Conservation (phyloP, 164 flowering plant species). For the Vitis vinifera region DNA sequence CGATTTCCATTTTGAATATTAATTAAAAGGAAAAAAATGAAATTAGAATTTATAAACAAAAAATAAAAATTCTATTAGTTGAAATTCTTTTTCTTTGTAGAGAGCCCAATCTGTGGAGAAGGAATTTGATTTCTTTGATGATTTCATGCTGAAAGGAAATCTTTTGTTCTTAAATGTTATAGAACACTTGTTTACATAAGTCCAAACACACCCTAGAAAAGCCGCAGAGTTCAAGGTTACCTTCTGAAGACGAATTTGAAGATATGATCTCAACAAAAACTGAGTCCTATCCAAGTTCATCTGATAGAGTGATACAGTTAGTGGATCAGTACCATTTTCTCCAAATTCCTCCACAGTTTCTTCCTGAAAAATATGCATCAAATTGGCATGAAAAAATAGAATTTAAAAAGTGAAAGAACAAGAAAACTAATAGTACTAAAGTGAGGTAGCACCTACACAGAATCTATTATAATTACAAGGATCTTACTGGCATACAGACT, state of each 20-base stretch:
- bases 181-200: background rate
- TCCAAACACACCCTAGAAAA: background rate
- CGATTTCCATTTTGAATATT: no score
- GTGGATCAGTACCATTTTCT: conserved; percentile 58
- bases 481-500: background rate
- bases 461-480: background rate
- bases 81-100: no score
- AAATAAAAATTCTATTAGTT: no score
- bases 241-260: conserved; percentile 84
- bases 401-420: background rate
- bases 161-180: background rate
- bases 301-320: conserved; percentile 75
- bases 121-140: no score
- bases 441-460: no score
- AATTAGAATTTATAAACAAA: no score
- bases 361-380: conserved; percentile 44
- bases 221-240: conserved; percentile 26
- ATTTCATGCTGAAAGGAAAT: background rate
- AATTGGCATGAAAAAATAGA: conserved; percentile 2
- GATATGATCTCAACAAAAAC: conserved; percentile 83
- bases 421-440: no score
- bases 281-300: conserved; percentile 86
- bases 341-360: conserved; percentile 65
- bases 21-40: no score
- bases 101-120: no score